Evolutionary conservation across 148 eudicot genomes (phyloP).

Genomic region (Polygonum maritimum): DNA sequence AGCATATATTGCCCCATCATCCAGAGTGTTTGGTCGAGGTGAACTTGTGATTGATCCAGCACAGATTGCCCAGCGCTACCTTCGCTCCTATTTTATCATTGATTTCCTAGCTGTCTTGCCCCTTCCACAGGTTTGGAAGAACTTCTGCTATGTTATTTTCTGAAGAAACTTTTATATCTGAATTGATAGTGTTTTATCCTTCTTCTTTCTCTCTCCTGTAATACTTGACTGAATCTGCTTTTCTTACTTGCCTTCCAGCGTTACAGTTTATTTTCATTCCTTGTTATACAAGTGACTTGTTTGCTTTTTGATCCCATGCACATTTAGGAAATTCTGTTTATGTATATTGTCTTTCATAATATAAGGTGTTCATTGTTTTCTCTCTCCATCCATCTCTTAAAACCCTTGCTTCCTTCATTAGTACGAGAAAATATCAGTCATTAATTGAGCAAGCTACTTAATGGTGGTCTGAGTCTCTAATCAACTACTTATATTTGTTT

Average conservation of each 20-base stretch:
- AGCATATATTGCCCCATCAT: slow-evolving; percentile 96
- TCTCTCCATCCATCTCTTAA: background rate
- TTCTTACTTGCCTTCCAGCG: background rate
- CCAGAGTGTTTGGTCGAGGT: slow-evolving; percentile 96
- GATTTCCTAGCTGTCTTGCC: slow-evolving; percentile 88
- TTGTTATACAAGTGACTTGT: background rate
- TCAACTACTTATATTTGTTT: background rate
- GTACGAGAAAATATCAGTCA: background rate
- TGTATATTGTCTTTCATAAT: background rate
- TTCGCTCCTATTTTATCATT: slow-evolving; percentile 60
- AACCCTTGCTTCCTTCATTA: background rate
- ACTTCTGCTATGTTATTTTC: background rate
- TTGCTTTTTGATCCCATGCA: background rate
- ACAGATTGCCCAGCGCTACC: slow-evolving; percentile 79
- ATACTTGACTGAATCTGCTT: background rate
- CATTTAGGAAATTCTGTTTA: background rate
- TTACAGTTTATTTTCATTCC: background rate
- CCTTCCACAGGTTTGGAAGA: slow-evolving; percentile 71
- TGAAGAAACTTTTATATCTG: background rate
- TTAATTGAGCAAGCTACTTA: background rate
- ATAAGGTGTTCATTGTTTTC: background rate
- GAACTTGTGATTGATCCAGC: slow-evolving; percentile 91
- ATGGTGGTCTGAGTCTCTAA: background rate
- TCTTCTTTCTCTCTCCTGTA: background rate
- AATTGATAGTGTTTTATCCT: background rate